Percentiles rank a stretch among this genome's conserved stretches.
Evolutionary conservation across 1,284 basidiomycete genomes (phyloP).

Genomic region (Melampsora americana): DNA sequence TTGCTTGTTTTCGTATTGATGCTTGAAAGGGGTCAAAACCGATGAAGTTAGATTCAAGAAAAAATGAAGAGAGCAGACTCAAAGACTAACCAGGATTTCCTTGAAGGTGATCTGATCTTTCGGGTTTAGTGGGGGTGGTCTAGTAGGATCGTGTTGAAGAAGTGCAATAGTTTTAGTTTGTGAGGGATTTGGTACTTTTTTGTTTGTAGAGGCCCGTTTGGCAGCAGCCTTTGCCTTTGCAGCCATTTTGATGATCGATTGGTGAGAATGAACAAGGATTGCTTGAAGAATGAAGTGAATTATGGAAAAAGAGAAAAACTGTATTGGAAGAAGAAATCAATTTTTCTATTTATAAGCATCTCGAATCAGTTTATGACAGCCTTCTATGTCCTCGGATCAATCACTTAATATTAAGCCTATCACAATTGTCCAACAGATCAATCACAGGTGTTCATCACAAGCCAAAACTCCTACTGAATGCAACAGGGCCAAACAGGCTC

Average conservation of each 20-base stretch:
- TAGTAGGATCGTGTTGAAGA: slow-evolving; percentile 25
- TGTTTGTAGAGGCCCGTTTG: slow-evolving; percentile 25
- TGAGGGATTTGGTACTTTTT: slow-evolving; percentile 9
- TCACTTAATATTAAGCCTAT: too few relatives aligned
- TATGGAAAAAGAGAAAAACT: too few relatives aligned
- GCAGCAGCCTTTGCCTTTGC: slow-evolving; percentile 38
- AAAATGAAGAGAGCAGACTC: not conserved
- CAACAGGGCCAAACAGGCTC: too few relatives aligned
- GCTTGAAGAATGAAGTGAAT: too few relatives aligned
- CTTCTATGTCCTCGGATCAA: too few relatives aligned
- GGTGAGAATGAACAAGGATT: too few relatives aligned
- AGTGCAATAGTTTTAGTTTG: slow-evolving; percentile 21
- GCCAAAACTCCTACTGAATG: too few relatives aligned
- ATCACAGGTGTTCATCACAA: too few relatives aligned
- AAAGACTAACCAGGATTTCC: slow-evolving; percentile 13
- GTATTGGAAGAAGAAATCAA: too few relatives aligned
- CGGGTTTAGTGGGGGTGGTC: slow-evolving; percentile 9
- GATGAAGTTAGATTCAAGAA: not conserved
- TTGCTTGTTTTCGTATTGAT: slow-evolving; percentile 77
- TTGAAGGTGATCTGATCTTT: slow-evolving; percentile 18
- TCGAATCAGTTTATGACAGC: too few relatives aligned
- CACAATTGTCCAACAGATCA: too few relatives aligned
- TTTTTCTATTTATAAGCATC: too few relatives aligned
- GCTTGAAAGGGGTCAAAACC: slow-evolving; percentile 4
- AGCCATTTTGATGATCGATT: slow-evolving; percentile 1